These are phyloP conservation scores for Claviceps humidiphila DNA, from an alignment of 2,329 filamentous ascomycete species.

Conservation along the genomic window DNA sequence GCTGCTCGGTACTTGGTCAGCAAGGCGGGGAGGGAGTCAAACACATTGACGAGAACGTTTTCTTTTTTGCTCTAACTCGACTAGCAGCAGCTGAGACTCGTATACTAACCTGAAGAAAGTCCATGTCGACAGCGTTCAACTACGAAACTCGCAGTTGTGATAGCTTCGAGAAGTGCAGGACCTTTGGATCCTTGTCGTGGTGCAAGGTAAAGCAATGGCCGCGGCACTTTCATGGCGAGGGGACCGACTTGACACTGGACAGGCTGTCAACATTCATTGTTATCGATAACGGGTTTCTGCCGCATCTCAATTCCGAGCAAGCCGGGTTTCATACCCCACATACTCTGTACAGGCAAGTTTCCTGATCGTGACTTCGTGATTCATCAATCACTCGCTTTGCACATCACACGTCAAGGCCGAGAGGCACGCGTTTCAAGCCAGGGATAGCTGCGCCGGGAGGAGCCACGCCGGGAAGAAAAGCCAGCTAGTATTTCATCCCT, in stretches of 20 bases:
- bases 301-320: no score
- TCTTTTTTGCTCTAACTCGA: no score
- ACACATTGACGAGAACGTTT: neutral
- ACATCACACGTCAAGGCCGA: neutral
- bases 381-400: neutral
- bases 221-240: no score
- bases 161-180: slow-evolving; percentile 1
- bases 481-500: neutral
- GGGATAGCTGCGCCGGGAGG: neutral
- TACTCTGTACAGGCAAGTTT: neutral
- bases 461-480: neutral
- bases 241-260: neutral
- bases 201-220: neutral
- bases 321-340: no score
- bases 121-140: slow-evolving; percentile 21
- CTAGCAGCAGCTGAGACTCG: no score
- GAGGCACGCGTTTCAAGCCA: neutral
- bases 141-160: neutral
- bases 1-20: slow-evolving; percentile 24
- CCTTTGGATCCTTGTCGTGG: neutral
- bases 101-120: slow-evolving; percentile 30
- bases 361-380: neutral
- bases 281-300: neutral
- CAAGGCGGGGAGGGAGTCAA: neutral
- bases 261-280: neutral